Conservation (phyloP, 2,329 filamentous ascomycete genomes). For the Aspergillus awamori region DNA sequence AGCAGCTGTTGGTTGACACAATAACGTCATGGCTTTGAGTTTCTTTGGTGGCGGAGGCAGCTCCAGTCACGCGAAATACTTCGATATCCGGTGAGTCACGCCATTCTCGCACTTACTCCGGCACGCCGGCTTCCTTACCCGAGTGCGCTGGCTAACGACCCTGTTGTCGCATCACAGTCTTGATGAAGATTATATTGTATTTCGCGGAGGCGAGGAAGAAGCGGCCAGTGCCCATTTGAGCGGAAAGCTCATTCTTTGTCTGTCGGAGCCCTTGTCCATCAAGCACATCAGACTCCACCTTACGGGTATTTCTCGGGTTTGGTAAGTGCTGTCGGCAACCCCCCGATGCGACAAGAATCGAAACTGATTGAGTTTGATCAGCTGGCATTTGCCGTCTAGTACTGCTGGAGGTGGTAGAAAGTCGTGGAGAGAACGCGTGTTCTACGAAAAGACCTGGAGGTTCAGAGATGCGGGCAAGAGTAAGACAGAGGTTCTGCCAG, state of each 20-base stretch:
- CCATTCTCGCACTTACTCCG: constrained; percentile 17
- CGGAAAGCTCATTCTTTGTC: constrained; percentile 72
- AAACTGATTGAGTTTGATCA: constrained; percentile 16
- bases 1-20: constrained; percentile 22
- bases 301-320: constrained; percentile 68
- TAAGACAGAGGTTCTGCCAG: constrained; percentile 60
- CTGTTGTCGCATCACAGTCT: constrained; percentile 54
- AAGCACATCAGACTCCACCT: constrained; percentile 74
- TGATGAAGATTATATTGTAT: constrained; percentile 77
- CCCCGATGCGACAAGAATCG: not conserved
- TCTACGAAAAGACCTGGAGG: constrained; percentile 72
- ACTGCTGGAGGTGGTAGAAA: constrained; percentile 42
- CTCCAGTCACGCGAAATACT: constrained; percentile 52
- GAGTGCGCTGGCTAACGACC: constrained; percentile 23
- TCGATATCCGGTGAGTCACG: constrained; percentile 50
- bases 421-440: constrained; percentile 48
- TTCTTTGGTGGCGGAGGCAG: constrained; percentile 47
- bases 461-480: constrained; percentile 60
- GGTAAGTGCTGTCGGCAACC: constrained; percentile 55
- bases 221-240: constrained; percentile 74
- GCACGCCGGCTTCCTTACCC: constrained; percentile 12
- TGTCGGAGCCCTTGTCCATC: constrained; percentile 68
- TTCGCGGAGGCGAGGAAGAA: constrained; percentile 74
- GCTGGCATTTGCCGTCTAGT: constrained; percentile 42
- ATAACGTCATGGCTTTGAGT: constrained; percentile 47